Evolutionary conservation across 2,329 filamentous ascomycete genomes (phyloP), one percentile per base, ranked within the genome.

Genomic region (Fusarium nanum): DNA sequence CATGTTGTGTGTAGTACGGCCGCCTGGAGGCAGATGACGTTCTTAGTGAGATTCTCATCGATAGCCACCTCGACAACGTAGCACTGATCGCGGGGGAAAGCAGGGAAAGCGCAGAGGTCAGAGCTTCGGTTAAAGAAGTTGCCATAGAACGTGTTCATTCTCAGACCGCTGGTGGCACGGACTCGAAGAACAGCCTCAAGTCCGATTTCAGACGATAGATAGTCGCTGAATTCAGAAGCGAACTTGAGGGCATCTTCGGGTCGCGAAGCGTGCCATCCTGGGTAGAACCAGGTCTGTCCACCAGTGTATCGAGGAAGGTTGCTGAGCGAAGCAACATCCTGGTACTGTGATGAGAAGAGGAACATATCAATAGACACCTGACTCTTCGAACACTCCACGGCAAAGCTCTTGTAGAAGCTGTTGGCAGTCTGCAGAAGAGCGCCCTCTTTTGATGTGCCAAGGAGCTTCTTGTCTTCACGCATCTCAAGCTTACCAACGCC

Each of bases 41-140:
- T 93, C 84, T 97, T 97, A 48, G 91, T 93, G 66, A 99, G 86
- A 37, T 89, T 96, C 83, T 99, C 96, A 75, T 99, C 96, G 72
- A 99, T 98, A 16, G 96, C 94, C 58, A 99, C 97, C 81, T 99
- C 96, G 22, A 99, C 95, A 45, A 98, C 96, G 78, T 98, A 98
- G 69, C 93, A 94, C 80, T 99, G 96, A 76, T 99, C 96, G 78
- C 96, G 91, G 32, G 96, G 96, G 85, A 99, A 98, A 1, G 96
- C 94, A 3, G 96, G 96, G 86, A 99, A 99, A 14, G 96, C 96
- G 79, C 96, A 98, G 32, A 99, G 89, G 82, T 99, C 96, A 18
- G 94, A 98, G 78, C 93, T 97, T 74, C 96, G 89, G 84, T 98
- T 99, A 87, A 99, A 99, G 83, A 99, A 99, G 84, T 99, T 99